Evolutionary conservation across 2,329 filamentous ascomycete species (phyloP).

Genomic region (Torrubiella hemipterigena): DNA sequence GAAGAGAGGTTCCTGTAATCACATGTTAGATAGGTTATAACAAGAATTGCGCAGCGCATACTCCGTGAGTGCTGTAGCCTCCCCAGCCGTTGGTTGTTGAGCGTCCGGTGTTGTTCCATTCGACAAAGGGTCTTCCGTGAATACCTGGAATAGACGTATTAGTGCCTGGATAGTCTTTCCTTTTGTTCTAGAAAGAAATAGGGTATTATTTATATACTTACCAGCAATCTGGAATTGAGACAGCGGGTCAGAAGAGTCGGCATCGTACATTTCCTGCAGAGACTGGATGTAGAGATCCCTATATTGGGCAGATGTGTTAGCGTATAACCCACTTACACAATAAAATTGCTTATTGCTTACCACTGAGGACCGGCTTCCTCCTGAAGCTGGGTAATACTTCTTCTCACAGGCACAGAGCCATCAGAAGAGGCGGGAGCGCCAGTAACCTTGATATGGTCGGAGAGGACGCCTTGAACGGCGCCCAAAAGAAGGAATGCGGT

Average conservation of each 20-base stretch:
- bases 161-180: no score
- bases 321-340: no score
- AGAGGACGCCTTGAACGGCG: no score
- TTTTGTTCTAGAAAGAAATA: no score
- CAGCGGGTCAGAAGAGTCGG: slow-evolving; percentile 19
- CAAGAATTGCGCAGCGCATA: slow-evolving; percentile 11
- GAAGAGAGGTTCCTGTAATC: slow-evolving; percentile 24
- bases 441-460: no score
- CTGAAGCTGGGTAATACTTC: background rate
- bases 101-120: slow-evolving; percentile 16
- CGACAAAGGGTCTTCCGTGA: slow-evolving; percentile 15
- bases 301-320: no score
- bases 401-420: background rate
- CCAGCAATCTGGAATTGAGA: slow-evolving; percentile 31
- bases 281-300: slow-evolving; percentile 30
- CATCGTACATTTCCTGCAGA: slow-evolving; percentile 21
- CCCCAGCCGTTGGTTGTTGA: slow-evolving; percentile 8
- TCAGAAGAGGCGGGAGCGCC: background rate
- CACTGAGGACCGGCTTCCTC: background rate
- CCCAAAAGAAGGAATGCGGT: no score
- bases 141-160: slow-evolving; percentile 8
- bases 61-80: slow-evolving; percentile 25
- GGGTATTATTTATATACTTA: slow-evolving; percentile 12
- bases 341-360: no score
- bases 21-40: background rate